These are phyloP conservation scores for Lithocarpus polystachyus DNA, from an alignment of 306 rosid species.

Conservation along the genomic window DNA sequence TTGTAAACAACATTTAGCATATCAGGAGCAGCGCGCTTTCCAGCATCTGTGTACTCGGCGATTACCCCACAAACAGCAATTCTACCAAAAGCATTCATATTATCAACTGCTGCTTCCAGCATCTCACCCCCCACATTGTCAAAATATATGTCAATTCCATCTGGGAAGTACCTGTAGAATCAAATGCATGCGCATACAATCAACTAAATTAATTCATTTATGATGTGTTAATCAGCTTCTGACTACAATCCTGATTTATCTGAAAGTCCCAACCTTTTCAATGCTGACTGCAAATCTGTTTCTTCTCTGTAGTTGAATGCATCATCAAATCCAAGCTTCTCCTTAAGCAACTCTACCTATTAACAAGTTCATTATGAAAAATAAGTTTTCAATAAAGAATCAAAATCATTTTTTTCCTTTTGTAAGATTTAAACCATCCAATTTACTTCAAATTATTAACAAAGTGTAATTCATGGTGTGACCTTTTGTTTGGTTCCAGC, in stretches of 20 bases:
- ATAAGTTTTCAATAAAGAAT: neutral
- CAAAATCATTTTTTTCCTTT: neutral
- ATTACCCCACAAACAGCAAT: constrained; percentile 67
- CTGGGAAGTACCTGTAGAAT: constrained; percentile 51
- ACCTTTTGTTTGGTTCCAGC: constrained; percentile 74
- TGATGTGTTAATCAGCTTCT: neutral
- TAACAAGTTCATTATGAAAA: neutral
- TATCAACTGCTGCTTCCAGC: constrained; percentile 64
- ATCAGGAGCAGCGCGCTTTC: constrained; percentile 41
- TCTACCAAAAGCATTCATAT: constrained; percentile 66
- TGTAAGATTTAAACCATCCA: neutral
- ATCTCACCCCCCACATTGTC: constrained; percentile 80
- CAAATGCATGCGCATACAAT: neutral
- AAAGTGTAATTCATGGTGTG: neutral
- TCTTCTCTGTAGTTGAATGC: constrained; percentile 87
- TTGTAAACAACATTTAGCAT: constrained; percentile 62
- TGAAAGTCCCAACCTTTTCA: constrained; percentile 37
- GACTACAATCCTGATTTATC: neutral
- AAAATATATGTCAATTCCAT: constrained; percentile 76
- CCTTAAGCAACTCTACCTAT: constrained; percentile 60
- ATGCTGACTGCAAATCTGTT: constrained; percentile 50
- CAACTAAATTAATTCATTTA: neutral
- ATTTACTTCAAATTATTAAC: neutral
- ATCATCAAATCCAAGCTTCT: constrained; percentile 66
- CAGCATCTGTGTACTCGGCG: constrained; percentile 45